These are phyloP conservation scores for Amanita inopinata DNA, from an alignment of 768 basidiomycete species.

Conservation along the genomic window DNA sequence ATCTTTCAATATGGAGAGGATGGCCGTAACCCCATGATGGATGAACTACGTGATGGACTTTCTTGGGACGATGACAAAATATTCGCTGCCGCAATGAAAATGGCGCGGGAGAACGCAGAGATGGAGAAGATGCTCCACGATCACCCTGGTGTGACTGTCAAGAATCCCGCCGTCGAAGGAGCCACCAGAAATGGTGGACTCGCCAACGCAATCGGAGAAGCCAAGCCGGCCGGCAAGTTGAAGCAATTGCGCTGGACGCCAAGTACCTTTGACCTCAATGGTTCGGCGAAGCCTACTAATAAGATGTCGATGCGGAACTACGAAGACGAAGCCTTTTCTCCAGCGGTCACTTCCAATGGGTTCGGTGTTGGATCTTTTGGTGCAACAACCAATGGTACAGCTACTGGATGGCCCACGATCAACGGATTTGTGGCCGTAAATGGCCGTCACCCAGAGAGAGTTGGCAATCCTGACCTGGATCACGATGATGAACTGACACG, in stretches of 20 bases:
- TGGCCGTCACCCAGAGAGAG: not conserved
- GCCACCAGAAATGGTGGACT: slow-evolving; percentile 3
- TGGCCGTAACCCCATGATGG: not conserved
- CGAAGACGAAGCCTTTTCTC: slow-evolving; percentile 7
- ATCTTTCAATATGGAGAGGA: slow-evolving; percentile 7
- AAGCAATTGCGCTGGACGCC: slow-evolving; percentile 6
- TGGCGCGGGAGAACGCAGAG: slow-evolving; percentile 3
- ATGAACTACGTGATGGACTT: slow-evolving; percentile 4
- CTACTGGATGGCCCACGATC: not conserved
- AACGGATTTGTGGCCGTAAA: not conserved
- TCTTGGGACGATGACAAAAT: slow-evolving; percentile 5
- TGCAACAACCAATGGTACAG: not conserved
- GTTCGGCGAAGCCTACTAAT: not conserved
- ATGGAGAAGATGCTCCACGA: slow-evolving; percentile 6
- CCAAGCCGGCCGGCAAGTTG: too few relatives aligned
- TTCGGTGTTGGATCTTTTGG: slow-evolving; percentile 4
- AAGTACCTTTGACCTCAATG: not conserved
- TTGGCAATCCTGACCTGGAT: not conserved
- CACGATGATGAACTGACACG: slow-evolving; percentile 3
- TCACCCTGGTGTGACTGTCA: not conserved
- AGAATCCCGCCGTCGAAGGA: not conserved
- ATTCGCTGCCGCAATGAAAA: not conserved
- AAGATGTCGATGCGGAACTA: slow-evolving; percentile 1
- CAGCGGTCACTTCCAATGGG: not conserved
- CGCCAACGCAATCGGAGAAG: too few relatives aligned